Evolutionary conservation across 164 flowering plant genomes (phyloP), one percentile per base, ranked within the genome.

Genomic region (Vitis amurensis): DNA sequence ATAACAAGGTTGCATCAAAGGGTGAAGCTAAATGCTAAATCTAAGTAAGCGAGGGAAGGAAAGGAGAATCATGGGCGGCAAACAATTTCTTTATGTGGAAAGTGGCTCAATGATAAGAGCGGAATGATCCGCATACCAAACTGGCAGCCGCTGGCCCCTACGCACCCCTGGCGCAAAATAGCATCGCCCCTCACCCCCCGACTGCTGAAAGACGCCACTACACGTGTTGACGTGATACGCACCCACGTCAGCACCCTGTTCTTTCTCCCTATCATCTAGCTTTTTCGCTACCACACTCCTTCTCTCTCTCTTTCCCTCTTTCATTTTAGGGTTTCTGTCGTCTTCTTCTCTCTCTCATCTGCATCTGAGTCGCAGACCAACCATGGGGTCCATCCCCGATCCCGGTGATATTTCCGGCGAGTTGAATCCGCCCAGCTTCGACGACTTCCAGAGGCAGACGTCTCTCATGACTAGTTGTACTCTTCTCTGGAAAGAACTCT

Each of bases 401-500:
- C 84, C 94, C 64, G 91, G 85, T 77, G 92, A 79, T 78, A 64
- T 79, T 69, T 59, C 80, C 50, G 84, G 27, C 27, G 27, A 81
- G 80, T 77, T 75, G 48, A 53, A 73, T 72, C 81, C 53, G 76
- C 79, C 91, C 78, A 86, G 87, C 74, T 91, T 95, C 80, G 96
- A 91, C 60, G 97, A 95, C 52, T 86, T 95, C 71, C 93, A 91
- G 84, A 76, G 83, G 55, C 97, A 92, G 64, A 82, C 97, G 1
- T 85, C 93, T 1, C 83, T 95, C 10, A 92, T 95, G 95, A 89
- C 89, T 1, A 89, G 85, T 83, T 95, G 98, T 75, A 92, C 99
- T 19, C 87, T 89, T 11, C 87, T 92, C 7, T 95, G 99, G 99
- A 91, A 89, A 66, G 99, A 95, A 73, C 91, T 95, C 60, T 92